Conservation (phyloP, 768 basidiomycete species). For the Agrocybe chaxingu region DNA sequence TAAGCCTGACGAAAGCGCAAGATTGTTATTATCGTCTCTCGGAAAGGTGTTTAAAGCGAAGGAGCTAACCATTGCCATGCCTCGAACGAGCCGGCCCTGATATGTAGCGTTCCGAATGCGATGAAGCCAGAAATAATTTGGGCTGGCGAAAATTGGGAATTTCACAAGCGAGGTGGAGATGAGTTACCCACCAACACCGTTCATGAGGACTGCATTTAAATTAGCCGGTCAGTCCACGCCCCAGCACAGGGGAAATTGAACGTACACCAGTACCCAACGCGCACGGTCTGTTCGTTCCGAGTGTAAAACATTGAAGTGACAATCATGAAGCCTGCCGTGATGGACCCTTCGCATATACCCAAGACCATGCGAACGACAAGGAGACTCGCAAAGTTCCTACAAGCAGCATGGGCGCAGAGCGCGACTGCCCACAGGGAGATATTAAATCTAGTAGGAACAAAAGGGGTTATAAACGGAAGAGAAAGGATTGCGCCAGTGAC, state of each 20-base stretch:
- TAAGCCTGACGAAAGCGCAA: constrained; percentile 39
- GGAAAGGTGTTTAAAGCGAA: background rate
- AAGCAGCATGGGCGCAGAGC: constrained; percentile 62
- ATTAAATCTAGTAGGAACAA: constrained; percentile 42
- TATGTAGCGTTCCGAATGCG: constrained; percentile 65
- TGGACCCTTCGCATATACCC: constrained; percentile 69
- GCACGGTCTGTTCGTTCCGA: constrained; percentile 60
- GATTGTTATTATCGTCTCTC: background rate
- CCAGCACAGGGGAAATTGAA: background rate
- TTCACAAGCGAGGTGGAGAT: background rate
- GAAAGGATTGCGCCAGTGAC: background rate
- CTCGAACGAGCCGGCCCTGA: constrained; percentile 49
- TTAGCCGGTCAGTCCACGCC: background rate
- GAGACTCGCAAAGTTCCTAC: constrained; percentile 64
- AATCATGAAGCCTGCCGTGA: constrained; percentile 76
- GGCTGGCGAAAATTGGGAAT: constrained; percentile 32
- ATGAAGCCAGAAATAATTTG: constrained; percentile 70
- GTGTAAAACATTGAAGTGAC: constrained; percentile 81
- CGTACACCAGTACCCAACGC: constrained; percentile 79
- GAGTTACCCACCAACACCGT: constrained; percentile 52
- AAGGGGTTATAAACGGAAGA: background rate
- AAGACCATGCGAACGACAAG: constrained; percentile 62
- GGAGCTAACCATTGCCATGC: constrained; percentile 66
- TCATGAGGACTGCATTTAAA: constrained; percentile 55
- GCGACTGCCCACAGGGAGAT: constrained; percentile 66